Base-by-base conservation (phyloP, 116 monocot species). In the Cymodocea nodosa region DNA sequence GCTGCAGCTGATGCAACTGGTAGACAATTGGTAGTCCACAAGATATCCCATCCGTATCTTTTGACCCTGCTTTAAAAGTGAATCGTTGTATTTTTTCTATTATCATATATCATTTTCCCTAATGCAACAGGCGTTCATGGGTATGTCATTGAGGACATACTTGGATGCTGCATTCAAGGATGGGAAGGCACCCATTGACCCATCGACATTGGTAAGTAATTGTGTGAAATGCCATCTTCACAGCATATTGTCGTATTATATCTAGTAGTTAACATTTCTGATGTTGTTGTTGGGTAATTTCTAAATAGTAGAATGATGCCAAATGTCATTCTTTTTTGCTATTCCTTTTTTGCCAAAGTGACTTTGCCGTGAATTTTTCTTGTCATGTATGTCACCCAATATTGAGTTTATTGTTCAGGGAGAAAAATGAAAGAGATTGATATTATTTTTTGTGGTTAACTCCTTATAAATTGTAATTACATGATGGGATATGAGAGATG, bases 141-240 rank as follows among this genome's bases (percentile, higher is more conserved):
- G 98, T 50, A 99, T 99, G 98, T 99, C 98, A 50, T 58, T 99
- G 23, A 81, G 92, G 75, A 89, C 92, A 44, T 99, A 99, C 68
- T 75, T 99, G 55, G 98, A 99, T 77, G 98, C 98, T 76, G 92
- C 98, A 75, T 99, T 92, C 59, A 92, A 74, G 65, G 98, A 99
- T 84, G 98, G 98, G 69, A 99, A 99, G 71, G 92, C 92, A 66
- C 92, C 98, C 57, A 84, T 99, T 25, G 98, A 99, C 81, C 98
- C 98, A 71, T 99, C 98, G 74, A 89, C 86, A 3, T 69, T 99
- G 86, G 98, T 99, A 92, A 56, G 75, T n/a, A 60, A 65, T 10
- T n/a, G 30, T 68, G 60, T 59, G 48, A 22, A 20, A 64, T 23
- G 30, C 3, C 30, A 30, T 30, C 3, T 30, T 30, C 2, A 30